Evolutionary conservation across 2,329 filamentous ascomycete species (phyloP).

Genomic region (Fusarium sp.): DNA sequence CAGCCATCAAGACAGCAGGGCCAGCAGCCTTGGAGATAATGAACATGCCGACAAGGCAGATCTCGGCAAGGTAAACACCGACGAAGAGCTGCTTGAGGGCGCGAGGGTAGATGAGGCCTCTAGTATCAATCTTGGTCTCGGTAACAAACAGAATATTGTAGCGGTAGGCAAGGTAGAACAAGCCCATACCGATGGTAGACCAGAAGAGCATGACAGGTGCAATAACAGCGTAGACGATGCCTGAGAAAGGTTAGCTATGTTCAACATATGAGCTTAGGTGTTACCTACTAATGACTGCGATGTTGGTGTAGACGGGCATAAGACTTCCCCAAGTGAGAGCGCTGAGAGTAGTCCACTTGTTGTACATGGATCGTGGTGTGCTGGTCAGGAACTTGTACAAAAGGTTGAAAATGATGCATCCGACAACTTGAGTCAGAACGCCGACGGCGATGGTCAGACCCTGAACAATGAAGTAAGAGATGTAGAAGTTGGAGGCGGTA

Average conservation of each 20-base stretch:
- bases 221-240: conserved; percentile 84
- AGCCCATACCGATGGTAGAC: conserved; percentile 76
- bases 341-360: conserved; percentile 74
- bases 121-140: conserved; percentile 83
- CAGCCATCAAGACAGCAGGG: conserved; percentile 78
- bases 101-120: conserved; percentile 87
- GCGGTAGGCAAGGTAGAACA: conserved; percentile 86
- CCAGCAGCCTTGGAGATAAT: conserved; percentile 73
- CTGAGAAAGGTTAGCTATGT: conserved; percentile 46
- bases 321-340: conserved; percentile 81
- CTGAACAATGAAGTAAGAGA: conserved; percentile 88
- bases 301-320: conserved; percentile 78
- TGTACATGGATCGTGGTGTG: conserved; percentile 82
- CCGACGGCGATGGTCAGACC: conserved; percentile 80
- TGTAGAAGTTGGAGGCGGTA: conserved; percentile 90
- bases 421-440: conserved; percentile 73
- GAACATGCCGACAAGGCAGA: conserved; percentile 86
- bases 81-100: conserved; percentile 87
- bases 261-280: too few species aligned
- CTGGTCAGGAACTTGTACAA: conserved; percentile 77
- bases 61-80: conserved; percentile 81
- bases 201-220: conserved; percentile 86
- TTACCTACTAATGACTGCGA: conserved; percentile 72
- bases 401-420: conserved; percentile 74
- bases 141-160: conserved; percentile 89